These are phyloP conservation scores for Apostasia ramifera DNA, from an alignment of 106 monocot species.

Conservation along the genomic window DNA sequence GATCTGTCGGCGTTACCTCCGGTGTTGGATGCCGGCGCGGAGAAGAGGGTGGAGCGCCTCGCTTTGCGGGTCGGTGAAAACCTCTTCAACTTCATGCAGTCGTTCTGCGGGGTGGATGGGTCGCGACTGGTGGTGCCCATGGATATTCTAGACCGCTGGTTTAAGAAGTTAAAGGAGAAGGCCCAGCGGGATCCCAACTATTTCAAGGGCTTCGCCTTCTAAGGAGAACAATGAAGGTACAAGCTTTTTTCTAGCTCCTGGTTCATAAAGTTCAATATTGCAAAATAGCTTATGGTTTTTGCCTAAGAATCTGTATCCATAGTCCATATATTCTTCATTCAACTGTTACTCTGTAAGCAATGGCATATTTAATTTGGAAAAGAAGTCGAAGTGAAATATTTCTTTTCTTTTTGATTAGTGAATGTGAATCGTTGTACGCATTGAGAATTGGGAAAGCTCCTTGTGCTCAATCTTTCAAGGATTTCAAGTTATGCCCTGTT, in stretches of 20 bases:
- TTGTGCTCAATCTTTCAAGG: too few relatives aligned
- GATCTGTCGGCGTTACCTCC: slow-evolving; percentile 72
- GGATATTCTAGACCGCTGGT: slow-evolving; percentile 93
- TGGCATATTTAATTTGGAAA: too few relatives aligned
- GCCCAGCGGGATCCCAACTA: slow-evolving; percentile 65
- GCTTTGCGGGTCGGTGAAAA: slow-evolving; percentile 82
- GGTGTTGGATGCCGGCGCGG: slow-evolving; percentile 54
- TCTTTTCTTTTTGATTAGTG: too few relatives aligned
- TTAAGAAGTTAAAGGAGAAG: slow-evolving; percentile 88
- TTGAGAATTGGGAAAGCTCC: too few relatives aligned
- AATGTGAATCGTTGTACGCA: too few relatives aligned
- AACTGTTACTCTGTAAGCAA: too few relatives aligned
- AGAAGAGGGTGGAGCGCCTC: slow-evolving; percentile 50
- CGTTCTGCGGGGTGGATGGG: slow-evolving; percentile 85
- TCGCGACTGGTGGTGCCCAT: slow-evolving; percentile 72
- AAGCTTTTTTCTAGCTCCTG: background rate
- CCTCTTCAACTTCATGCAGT: slow-evolving; percentile 95
- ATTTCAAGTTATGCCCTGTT: too few relatives aligned
- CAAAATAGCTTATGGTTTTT: too few relatives aligned
- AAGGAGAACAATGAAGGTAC: background rate
- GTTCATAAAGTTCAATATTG: too few relatives aligned
- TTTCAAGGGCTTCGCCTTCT: slow-evolving; percentile 44
- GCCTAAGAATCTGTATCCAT: too few relatives aligned
- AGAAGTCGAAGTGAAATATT: too few relatives aligned
- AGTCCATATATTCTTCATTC: too few relatives aligned